Base-by-base conservation (phyloP, 768 basidiomycete genomes). In the Daedaleopsis nitida region DNA sequence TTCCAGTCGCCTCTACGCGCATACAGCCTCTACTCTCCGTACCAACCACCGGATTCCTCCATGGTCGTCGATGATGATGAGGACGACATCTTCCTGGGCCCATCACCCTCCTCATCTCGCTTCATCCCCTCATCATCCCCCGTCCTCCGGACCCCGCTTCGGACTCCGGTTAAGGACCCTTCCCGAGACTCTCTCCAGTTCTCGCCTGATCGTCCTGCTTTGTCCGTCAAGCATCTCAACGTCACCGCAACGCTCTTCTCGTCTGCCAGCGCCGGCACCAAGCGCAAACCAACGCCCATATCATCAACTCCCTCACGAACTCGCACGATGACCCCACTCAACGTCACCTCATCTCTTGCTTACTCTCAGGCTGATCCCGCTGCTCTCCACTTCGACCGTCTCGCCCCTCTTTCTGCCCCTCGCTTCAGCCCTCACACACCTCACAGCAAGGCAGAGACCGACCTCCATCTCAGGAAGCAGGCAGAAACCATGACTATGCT, bases 401-500 rank as follows among this genome's bases (percentile, higher is more conserved):
- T 86, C 34, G 85, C 81, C 32, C 84, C 85, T 37, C 76, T 86
- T 11, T 71, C 82, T 13, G 78, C 82, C 44, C 83, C 84, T 16
- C 81, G 77, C 57, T 84, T 86, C 69, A 70, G 66, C 34, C 65
- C 72, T 11, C 76, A 75, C 12, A 84, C 83, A 1, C 84, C 85
- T 0, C 81, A 81, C 55, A 77, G 78, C 21, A 84, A 80, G 62
- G 81, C 81, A 3, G 85, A 86, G 65, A 81, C 83, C 1, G 85
- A 86, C 3, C 74, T 65, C 0, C 60, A 67, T 64, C 68, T 81
- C n/a, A 76, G 72, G 62, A 77, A 77, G 9, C 86, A 90, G 58
- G 84, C 87, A 0, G 86, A 86, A 47, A 86, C 87, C 0, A 76
- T 91, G 75, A 88, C 82, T 9, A 78, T 80, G 55, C 76, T 91